Evolutionary conservation across 768 basidiomycete species (phyloP).

Genomic region (Chalciporus chontae): DNA sequence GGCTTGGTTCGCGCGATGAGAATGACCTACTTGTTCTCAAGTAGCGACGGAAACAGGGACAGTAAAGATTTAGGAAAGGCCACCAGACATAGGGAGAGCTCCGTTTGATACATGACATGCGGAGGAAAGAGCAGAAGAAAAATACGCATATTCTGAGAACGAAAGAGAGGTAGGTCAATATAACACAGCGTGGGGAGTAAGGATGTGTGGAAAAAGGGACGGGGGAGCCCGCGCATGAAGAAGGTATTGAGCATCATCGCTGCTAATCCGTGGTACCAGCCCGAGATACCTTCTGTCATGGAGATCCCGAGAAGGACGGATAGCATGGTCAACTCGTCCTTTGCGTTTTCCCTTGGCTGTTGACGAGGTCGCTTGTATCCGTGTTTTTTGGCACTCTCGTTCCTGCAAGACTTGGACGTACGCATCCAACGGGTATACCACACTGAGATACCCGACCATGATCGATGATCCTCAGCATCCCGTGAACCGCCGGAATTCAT

Average conservation of each 20-base stretch:
- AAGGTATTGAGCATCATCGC: slow-evolving; percentile 99
- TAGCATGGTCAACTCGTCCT: slow-evolving; percentile 52
- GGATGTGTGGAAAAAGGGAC: too few species aligned
- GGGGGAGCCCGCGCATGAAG: slow-evolving; percentile 70
- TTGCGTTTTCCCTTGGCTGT: slow-evolving; percentile 52
- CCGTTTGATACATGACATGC: slow-evolving; percentile 81
- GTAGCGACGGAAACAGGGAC: slow-evolving; percentile 98
- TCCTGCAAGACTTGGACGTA: slow-evolving; percentile 39
- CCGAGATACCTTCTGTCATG: slow-evolving; percentile 74
- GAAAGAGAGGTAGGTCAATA: background rate
- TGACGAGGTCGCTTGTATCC: slow-evolving; percentile 77
- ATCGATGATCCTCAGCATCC: slow-evolving; percentile 2
- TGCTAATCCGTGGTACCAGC: slow-evolving; percentile 87
- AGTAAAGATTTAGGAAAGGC: slow-evolving; percentile 94
- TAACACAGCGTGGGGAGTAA: too few species aligned
- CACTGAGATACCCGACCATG: slow-evolving; percentile 40
- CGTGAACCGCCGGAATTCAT: background rate
- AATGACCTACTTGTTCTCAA: slow-evolving; percentile 83
- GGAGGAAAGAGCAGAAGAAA: slow-evolving; percentile 95
- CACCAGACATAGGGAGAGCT: slow-evolving; percentile 88
- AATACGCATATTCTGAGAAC: slow-evolving; percentile 95
- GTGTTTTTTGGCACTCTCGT: slow-evolving; percentile 85
- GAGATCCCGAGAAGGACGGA: slow-evolving; percentile 67
- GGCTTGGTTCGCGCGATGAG: slow-evolving; percentile 6
- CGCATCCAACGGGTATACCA: slow-evolving; percentile 96